phyloP scores from a whole-genome alignment of 257 asterid species.

The Nicotiana sylvestris region DNA sequence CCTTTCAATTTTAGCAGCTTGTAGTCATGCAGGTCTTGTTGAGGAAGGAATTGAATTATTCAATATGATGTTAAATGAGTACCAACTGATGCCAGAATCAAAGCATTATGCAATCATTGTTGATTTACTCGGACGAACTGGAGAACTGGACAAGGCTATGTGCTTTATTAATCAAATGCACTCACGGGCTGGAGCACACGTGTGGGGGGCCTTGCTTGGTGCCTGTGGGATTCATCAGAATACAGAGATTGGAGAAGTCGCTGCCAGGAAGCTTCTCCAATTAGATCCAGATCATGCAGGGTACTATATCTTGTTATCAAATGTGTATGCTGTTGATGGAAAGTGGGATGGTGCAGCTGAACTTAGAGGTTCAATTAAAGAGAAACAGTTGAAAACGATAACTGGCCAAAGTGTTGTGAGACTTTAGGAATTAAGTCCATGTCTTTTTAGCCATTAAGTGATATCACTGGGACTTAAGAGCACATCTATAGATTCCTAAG shows the following conservation, averaged over 20 bases:
- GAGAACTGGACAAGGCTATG: constrained; percentile 59
- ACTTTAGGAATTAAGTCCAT: constrained; percentile 30
- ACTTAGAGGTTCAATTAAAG: constrained; percentile 41
- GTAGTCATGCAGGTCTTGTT: constrained; percentile 70
- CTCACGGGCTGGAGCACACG: constrained; percentile 34
- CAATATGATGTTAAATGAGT: constrained; percentile 48
- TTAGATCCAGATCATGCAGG: constrained; percentile 43
- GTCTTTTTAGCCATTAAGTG: constrained; percentile 34
- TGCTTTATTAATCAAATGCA: constrained; percentile 38
- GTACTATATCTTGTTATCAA: constrained; percentile 49
- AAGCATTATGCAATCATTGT: constrained; percentile 65
- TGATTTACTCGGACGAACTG: constrained; percentile 62
- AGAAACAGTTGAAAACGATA: constrained; percentile 40
- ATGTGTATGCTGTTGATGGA: constrained; percentile 54
- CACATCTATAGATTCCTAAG: constrained; percentile 10
- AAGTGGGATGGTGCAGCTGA: constrained; percentile 59
- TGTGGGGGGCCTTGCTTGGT: constrained; percentile 74
- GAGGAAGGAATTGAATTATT: constrained; percentile 58
- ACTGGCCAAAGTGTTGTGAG: constrained; percentile 42
- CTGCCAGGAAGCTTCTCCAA: constrained; percentile 40
- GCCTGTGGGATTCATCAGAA: constrained; percentile 54
- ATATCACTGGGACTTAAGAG: constrained; percentile 21
- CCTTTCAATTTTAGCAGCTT: constrained; percentile 61
- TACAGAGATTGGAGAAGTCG: constrained; percentile 50
- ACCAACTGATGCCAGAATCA: constrained; percentile 39